These are phyloP conservation scores for Aspergillus sclerotiicarbonarius DNA, from an alignment of 495 filamentous ascomycete genomes.

Conservation along the genomic window DNA sequence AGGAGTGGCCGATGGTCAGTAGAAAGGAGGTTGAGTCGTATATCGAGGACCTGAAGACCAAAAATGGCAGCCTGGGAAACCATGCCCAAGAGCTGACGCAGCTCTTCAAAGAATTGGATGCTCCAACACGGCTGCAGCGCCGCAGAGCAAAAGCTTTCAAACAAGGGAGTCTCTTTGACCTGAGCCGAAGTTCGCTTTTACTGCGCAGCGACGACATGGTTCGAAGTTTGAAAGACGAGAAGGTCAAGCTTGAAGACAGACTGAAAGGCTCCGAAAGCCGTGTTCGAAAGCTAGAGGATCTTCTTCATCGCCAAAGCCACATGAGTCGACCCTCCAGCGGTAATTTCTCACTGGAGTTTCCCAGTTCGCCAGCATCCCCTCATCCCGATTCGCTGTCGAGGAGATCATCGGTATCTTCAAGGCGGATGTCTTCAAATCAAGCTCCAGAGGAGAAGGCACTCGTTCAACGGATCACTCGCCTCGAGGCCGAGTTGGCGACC, in stretches of 20 bases:
- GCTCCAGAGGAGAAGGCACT: conserved; percentile 62
- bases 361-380: conserved; percentile 48
- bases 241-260: conserved; percentile 73
- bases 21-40: conserved; percentile 58
- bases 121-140: conserved; percentile 70
- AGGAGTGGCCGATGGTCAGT: conserved; percentile 67
- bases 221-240: conserved; percentile 69
- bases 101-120: conserved; percentile 59
- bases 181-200: conserved; percentile 74
- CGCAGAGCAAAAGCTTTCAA: conserved; percentile 91
- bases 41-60: conserved; percentile 46
- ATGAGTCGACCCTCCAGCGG: conserved; percentile 66
- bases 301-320: conserved; percentile 84
- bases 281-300: conserved; percentile 85
- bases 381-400: conserved; percentile 57
- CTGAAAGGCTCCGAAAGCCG: conserved; percentile 87
- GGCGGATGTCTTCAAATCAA: conserved; percentile 66
- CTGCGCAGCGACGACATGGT: conserved; percentile 81
- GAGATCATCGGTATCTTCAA: conserved; percentile 63
- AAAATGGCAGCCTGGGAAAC: conserved; percentile 40
- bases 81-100: conserved; percentile 61
- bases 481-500: conserved; percentile 74
- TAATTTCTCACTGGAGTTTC: conserved; percentile 58
- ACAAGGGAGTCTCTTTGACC: conserved; percentile 88
- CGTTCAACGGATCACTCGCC: conserved; percentile 65